A percentile compares a stretch with the other conserved stretches of the same genome.
Evolutionary conservation across 257 asterid species (phyloP).

Genomic region (Solanum bulbocastanum): DNA sequence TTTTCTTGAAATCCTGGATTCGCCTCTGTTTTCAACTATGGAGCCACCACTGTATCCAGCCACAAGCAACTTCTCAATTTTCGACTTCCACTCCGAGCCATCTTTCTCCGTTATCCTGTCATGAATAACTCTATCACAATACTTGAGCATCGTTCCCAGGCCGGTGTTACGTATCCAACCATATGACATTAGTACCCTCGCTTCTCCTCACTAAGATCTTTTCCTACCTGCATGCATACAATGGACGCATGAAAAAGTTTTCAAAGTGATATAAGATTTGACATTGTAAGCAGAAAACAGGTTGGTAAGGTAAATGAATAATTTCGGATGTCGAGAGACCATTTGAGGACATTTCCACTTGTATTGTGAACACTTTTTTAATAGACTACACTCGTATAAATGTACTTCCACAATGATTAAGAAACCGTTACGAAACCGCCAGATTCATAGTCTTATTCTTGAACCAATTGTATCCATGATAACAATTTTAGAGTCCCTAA

Average conservation of each 20-base stretch:
- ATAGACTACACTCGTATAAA: not conserved
- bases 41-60: slow-evolving; percentile 78
- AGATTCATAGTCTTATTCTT: no score
- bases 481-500: no score
- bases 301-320: not conserved
- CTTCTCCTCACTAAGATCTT: slow-evolving; percentile 85
- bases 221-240: slow-evolving; percentile 52
- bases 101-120: slow-evolving; percentile 52
- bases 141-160: slow-evolving; percentile 83
- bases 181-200: slow-evolving; percentile 52
- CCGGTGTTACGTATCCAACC: slow-evolving; percentile 91
- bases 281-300: not conserved
- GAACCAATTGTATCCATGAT: no score
- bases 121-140: slow-evolving; percentile 75
- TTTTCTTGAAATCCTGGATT: no score
- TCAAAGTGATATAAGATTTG: not conserved
- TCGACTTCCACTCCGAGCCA: slow-evolving; percentile 70
- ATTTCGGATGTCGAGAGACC: not conserved
- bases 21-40: slow-evolving; percentile 14
- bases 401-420: not conserved
- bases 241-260: not conserved
- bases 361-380: not conserved
- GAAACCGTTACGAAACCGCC: no score
- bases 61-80: slow-evolving; percentile 70
- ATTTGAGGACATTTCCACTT: not conserved